Conservation (phyloP, 2,329 filamentous ascomycete species). For the Aureobasidium leucospermi region DNA sequence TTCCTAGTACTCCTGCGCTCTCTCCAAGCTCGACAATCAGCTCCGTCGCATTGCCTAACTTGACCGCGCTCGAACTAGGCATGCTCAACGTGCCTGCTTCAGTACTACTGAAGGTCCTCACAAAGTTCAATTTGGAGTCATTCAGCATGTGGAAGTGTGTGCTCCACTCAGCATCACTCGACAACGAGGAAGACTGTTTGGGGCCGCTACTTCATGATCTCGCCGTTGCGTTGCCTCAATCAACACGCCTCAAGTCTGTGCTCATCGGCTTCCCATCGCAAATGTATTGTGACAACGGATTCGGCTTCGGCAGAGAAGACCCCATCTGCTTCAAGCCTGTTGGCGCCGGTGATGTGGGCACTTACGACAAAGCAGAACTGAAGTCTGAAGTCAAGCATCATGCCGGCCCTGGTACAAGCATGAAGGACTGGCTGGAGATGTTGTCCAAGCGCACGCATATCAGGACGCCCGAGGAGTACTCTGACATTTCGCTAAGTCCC, state of each 20-base stretch:
- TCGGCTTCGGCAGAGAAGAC: background rate
- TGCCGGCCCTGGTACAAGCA: slow-evolving; percentile 5
- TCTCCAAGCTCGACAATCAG: slow-evolving; percentile 1
- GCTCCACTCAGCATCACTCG: background rate
- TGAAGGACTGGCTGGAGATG: slow-evolving; percentile 1
- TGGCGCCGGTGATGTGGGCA: background rate
- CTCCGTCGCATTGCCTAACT: slow-evolving; percentile 12
- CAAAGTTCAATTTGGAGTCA: slow-evolving; percentile 19
- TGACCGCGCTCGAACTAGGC: slow-evolving; percentile 19
- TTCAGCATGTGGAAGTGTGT: slow-evolving; percentile 21
- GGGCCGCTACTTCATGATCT: background rate
- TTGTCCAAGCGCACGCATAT: background rate
- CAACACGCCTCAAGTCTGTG: background rate
- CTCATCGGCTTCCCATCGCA: background rate
- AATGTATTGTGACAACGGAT: background rate
- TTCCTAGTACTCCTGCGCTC: background rate
- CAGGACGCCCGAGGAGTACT: background rate
- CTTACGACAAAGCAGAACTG: background rate
- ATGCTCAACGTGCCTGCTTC: slow-evolving; percentile 12
- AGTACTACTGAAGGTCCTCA: slow-evolving; percentile 16
- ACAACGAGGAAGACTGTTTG: background rate
- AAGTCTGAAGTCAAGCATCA: background rate
- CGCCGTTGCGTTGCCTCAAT: background rate
- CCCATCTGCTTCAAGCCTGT: background rate
- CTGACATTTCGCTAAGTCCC: background rate